Evolutionary conservation across 371 early-diverging fungal species (phyloP).

Genomic region (Dinochytrium kinnereticum): DNA sequence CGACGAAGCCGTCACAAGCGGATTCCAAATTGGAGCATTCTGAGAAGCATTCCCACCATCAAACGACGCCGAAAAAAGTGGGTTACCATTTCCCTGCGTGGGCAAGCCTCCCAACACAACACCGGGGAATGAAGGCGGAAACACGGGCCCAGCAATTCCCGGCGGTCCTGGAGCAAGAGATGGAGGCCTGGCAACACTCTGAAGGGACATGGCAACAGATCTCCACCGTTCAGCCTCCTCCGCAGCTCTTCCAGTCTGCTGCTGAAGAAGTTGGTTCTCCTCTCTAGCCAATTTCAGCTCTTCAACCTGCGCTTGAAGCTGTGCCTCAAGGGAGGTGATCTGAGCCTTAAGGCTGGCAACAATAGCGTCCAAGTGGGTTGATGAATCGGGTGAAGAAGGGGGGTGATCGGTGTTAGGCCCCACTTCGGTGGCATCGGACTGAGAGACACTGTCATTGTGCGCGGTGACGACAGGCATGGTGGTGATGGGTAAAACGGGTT

Average conservation of each 20-base stretch:
- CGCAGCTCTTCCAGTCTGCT: neutral
- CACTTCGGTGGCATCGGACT: too few relatives aligned
- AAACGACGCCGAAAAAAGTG: neutral
- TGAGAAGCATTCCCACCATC: neutral
- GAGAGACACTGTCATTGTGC: too few relatives aligned
- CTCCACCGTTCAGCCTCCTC: conserved; percentile 13
- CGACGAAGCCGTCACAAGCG: neutral
- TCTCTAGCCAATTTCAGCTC: neutral
- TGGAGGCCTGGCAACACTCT: neutral
- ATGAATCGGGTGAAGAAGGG: too few relatives aligned
- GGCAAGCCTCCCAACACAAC: neutral
- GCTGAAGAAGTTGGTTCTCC: conserved; percentile 4
- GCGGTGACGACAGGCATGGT: neutral
- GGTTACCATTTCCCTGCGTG: neutral
- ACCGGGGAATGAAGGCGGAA: neutral
- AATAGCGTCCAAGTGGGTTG: too few relatives aligned
- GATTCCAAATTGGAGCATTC: neutral
- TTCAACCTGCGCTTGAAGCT: neutral
- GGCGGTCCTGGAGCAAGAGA: neutral
- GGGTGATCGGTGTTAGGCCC: too few relatives aligned
- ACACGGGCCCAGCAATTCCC: neutral
- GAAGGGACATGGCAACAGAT: neutral
- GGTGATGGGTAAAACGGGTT: neutral
- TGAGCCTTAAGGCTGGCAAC: neutral
- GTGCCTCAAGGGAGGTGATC: neutral